These are phyloP conservation scores for Fomitopsis betulina DNA, from an alignment of 1,284 basidiomycete species.

Conservation along the genomic window DNA sequence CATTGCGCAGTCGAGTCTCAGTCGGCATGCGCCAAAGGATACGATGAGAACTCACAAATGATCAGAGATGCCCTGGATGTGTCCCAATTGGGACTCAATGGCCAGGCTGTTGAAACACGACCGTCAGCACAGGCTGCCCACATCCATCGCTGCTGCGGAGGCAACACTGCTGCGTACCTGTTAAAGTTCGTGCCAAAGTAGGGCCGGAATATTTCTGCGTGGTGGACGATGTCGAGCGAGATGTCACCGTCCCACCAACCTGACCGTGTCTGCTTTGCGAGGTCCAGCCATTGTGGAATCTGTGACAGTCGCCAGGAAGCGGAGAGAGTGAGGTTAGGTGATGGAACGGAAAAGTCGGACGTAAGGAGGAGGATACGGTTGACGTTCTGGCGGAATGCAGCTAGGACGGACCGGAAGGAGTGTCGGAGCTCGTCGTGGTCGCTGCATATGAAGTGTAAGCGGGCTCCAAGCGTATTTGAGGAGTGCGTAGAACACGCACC, in stretches of 20 bases:
- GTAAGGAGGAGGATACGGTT: conserved; percentile 22
- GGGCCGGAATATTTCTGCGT: conserved; percentile 7
- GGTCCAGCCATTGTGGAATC: conserved; percentile 7
- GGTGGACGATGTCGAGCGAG: conserved; percentile 3
- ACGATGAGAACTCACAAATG: conserved; percentile 7
- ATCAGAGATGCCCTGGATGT: conserved; percentile 7
- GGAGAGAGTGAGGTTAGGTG: conserved; percentile 15
- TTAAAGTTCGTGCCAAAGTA: conserved; percentile 11
- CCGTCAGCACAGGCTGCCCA: conserved; percentile 9
- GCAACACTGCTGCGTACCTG: not conserved
- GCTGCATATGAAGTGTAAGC: conserved; percentile 7
- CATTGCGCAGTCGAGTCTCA: not conserved
- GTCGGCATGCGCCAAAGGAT: not conserved
- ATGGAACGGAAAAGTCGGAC: conserved; percentile 23
- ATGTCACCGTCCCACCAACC: conserved; percentile 3
- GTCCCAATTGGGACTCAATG: conserved; percentile 9
- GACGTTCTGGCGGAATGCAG: conserved; percentile 20
- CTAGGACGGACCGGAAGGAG: conserved; percentile 25
- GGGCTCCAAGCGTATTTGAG: not conserved
- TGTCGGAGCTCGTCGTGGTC: conserved; percentile 28
- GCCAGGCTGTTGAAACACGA: conserved; percentile 12
- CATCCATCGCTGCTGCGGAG: not conserved
- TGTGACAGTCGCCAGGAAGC: conserved; percentile 8
- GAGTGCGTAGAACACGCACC: conserved; percentile 12
- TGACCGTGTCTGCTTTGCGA: not conserved